phyloP scores from a whole-genome alignment of 805 yeast species.

The Suhomyces vadensis region DNA sequence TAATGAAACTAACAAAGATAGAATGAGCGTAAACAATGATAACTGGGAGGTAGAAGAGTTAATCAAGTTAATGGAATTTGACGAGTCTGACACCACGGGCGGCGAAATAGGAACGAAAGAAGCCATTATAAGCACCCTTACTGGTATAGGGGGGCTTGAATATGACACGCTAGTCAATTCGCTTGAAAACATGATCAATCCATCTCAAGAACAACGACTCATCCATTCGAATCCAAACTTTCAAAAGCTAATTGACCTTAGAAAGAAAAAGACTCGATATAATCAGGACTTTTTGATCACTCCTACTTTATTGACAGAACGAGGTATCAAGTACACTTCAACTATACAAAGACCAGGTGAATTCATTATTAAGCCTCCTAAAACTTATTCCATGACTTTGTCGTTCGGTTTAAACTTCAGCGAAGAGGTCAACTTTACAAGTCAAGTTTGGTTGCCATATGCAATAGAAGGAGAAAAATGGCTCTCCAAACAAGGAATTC shows the following conservation, averaged over 20 bases:
- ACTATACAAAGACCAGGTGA: conserved; percentile 65
- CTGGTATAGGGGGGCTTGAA: conserved; percentile 15
- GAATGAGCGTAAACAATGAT: conserved; percentile 12
- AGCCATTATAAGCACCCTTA: neutral
- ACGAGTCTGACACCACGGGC: conserved; percentile 14
- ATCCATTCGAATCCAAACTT: conserved; percentile 25
- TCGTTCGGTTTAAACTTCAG: conserved; percentile 58
- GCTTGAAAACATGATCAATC: conserved; percentile 32
- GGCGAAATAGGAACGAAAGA: neutral
- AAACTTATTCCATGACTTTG: conserved; percentile 49
- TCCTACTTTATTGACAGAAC: conserved; percentile 46
- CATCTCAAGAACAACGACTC: conserved; percentile 31
- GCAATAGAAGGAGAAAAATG: conserved; percentile 53
- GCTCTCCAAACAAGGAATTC: conserved; percentile 46
- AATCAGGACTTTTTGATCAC: conserved; percentile 51
- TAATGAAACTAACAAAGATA: conserved; percentile 10
- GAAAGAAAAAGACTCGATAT: conserved; percentile 15
- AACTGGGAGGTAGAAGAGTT: conserved; percentile 24
- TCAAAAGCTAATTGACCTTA: conserved; percentile 18
- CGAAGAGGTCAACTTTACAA: conserved; percentile 60
- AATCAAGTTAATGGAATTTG: conserved; percentile 15
- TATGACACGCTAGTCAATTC: conserved; percentile 30
- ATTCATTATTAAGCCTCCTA: conserved; percentile 57
- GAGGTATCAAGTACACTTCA: conserved; percentile 50
- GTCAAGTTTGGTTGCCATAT: conserved; percentile 53